Percentiles rank a stretch among this genome's conserved stretches.
phyloP scores from a whole-genome alignment of 2,329 filamentous ascomycete species.

The Neonectria ditissima region DNA sequence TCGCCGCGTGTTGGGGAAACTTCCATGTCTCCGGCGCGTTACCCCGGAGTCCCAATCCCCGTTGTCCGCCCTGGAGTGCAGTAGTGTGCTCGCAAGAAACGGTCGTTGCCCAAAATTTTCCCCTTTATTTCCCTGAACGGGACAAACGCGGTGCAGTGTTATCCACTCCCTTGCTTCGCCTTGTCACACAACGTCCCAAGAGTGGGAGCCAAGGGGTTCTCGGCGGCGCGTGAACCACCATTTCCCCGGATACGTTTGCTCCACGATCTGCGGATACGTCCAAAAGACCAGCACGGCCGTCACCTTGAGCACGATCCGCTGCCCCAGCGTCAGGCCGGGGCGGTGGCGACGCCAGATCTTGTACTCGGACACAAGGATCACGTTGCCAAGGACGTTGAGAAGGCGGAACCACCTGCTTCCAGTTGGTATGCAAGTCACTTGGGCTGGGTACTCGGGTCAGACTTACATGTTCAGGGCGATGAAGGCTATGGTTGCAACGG shows the following conservation, averaged over 20 bases:
- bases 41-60: constrained; percentile 33
- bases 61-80: constrained; percentile 26
- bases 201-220: neutral
- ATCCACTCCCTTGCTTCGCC: constrained; percentile 3
- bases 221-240: constrained; percentile 40
- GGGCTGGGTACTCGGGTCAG: no score
- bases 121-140: constrained; percentile 24
- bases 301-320: constrained; percentile 44
- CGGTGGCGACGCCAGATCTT: constrained; percentile 52
- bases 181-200: constrained; percentile 8
- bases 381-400: constrained; percentile 54
- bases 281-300: constrained; percentile 53
- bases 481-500: constrained; percentile 50
- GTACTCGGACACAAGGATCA: constrained; percentile 53
- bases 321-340: constrained; percentile 43
- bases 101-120: constrained; percentile 16
- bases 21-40: constrained; percentile 40
- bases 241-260: constrained; percentile 52
- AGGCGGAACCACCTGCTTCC: constrained; percentile 51
- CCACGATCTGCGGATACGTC: constrained; percentile 56
- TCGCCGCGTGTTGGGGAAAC: constrained; percentile 1
- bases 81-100: constrained; percentile 26
- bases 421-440: constrained; percentile 14
- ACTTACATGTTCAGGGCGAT: constrained; percentile 55
- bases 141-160: neutral